Conservation (phyloP, 306 rosid genomes). For the Prunus dulcis region DNA sequence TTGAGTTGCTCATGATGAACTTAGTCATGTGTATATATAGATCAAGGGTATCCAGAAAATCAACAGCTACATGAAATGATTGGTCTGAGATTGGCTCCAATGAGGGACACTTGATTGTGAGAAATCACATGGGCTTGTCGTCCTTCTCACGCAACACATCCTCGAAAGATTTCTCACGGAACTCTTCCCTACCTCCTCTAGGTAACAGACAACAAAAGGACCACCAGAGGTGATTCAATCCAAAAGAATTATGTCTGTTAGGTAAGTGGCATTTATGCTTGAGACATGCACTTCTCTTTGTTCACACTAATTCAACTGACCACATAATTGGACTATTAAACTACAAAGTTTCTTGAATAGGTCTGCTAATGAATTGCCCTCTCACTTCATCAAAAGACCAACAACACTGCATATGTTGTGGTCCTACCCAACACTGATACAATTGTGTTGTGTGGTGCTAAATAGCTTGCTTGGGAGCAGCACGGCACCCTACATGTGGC, state of each 20-base stretch:
- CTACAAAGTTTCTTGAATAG: background rate
- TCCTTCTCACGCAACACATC: background rate
- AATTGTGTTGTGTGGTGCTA: too few species aligned
- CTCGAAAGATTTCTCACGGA: background rate
- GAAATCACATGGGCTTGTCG: constrained; percentile 6
- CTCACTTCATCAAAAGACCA: background rate
- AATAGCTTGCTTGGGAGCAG: background rate
- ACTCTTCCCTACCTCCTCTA: background rate
- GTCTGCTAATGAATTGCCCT: background rate
- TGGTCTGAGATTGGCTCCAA: background rate
- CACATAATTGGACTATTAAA: too few species aligned
- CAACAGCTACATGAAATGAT: background rate
- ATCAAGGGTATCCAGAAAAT: background rate
- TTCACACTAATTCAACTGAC: background rate
- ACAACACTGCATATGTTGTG: background rate
- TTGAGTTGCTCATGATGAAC: background rate
- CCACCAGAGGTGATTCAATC: background rate
- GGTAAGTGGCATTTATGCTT: background rate
- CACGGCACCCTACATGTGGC: background rate
- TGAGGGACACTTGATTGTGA: background rate
- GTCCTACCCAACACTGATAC: background rate
- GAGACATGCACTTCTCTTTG: background rate
- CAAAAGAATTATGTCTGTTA: background rate
- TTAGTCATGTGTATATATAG: background rate
- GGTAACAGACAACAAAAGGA: background rate